Evolutionary conservation across 148 eudicot species (phyloP).

Genomic region (Amaranthus cruentus): DNA sequence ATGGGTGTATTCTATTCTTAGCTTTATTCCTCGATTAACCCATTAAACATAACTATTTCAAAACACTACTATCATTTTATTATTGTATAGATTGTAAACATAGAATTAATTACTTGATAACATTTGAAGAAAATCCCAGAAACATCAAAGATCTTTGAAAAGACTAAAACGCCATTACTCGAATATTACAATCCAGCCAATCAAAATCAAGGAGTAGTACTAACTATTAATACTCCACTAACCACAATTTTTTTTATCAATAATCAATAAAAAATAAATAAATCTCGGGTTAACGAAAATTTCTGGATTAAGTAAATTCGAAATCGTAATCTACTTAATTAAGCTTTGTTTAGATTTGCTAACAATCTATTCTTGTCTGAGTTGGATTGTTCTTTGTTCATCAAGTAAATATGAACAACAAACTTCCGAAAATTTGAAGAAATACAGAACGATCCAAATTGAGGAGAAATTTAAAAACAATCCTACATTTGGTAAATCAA

Average conservation of each 20-base stretch:
- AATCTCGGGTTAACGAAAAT: constrained; percentile 12
- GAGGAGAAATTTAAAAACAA: not conserved
- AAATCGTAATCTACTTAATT: not conserved
- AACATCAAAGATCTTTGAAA: constrained; percentile 23
- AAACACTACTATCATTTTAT: not conserved
- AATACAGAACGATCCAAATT: not conserved
- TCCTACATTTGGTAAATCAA: constrained; percentile 13
- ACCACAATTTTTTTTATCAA: not conserved
- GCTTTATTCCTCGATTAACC: constrained; percentile 24
- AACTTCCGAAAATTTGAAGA: not conserved
- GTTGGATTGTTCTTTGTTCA: no score
- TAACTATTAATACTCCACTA: not conserved
- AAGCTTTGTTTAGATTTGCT: no score
- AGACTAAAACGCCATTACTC: constrained; percentile 16
- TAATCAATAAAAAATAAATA: not conserved
- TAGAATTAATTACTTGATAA: not conserved
- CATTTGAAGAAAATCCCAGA: constrained; percentile 20
- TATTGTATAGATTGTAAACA: not conserved
- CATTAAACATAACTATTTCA: constrained; percentile 8
- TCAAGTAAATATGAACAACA: not conserved
- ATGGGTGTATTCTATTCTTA: not conserved
- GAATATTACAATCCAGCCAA: constrained; percentile 17
- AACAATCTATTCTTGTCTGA: no score
- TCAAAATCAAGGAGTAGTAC: not conserved
- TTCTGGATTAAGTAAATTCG: constrained; percentile 7